A percentile compares a stretch with the other conserved stretches of the same genome.
phyloP scores from a whole-genome alignment of 257 asterid species.

The Euphrasia confusa region DNA sequence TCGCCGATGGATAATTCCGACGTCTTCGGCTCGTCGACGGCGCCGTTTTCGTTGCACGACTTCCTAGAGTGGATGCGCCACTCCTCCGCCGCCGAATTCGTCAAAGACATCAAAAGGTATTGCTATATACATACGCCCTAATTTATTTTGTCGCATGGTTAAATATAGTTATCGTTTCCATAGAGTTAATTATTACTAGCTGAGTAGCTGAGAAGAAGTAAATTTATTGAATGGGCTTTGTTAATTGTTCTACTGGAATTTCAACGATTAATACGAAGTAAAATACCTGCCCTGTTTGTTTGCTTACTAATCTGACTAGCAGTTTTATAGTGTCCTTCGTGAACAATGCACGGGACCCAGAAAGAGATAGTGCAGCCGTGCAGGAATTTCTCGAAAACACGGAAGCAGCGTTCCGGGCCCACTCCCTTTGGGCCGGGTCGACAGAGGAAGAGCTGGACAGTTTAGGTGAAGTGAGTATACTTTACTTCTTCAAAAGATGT shows the following conservation, averaged over 20 bases:
- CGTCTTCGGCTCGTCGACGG: constrained; percentile 77
- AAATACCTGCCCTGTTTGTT: neutral
- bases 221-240: neutral
- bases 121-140: neutral
- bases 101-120: constrained; percentile 86
- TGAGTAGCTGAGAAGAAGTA: constrained; percentile 5
- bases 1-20: constrained; percentile 77
- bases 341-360: constrained; percentile 77
- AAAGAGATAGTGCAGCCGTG: constrained; percentile 81
- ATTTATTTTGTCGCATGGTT: neutral
- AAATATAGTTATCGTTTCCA: no score
- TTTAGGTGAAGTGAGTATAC: constrained; percentile 85
- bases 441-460: constrained; percentile 95
- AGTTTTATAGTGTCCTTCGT: constrained; percentile 86
- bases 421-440: constrained; percentile 90
- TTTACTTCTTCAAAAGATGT: neutral
- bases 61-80: constrained; percentile 99
- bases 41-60: constrained; percentile 92
- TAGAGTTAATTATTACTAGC: neutral
- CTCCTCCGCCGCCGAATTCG: constrained; percentile 89
- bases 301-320: constrained; percentile 19
- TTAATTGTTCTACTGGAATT: no score
- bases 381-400: constrained; percentile 80
- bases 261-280: neutral
- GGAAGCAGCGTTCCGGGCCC: constrained; percentile 94